These are phyloP conservation scores for Capronia epimyces DNA, from an alignment of 2,329 filamentous ascomycete species.

Conservation along the genomic window DNA sequence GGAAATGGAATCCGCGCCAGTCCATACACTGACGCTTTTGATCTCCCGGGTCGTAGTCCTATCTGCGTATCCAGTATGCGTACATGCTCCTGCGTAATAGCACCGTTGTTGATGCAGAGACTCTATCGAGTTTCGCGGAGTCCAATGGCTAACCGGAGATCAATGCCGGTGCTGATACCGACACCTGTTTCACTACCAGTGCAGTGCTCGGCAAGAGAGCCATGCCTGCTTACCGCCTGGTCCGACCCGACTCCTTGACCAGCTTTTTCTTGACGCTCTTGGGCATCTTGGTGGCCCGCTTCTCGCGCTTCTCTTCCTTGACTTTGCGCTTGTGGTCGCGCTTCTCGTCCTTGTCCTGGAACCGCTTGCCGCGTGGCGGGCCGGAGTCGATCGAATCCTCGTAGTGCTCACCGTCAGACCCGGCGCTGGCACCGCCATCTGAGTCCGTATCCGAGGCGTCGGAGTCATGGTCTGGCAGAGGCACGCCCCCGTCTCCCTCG, in stretches of 20 bases:
- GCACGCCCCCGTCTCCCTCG: slow-evolving; percentile 28
- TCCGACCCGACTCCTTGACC: slow-evolving; percentile 57
- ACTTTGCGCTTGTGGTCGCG: slow-evolving; percentile 81
- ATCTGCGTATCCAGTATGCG: too few relatives aligned
- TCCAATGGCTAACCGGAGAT: background rate
- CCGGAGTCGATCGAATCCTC: slow-evolving; percentile 39
- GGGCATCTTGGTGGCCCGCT: slow-evolving; percentile 90
- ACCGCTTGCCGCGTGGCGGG: slow-evolving; percentile 69
- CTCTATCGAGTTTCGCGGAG: too few relatives aligned
- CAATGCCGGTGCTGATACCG: background rate
- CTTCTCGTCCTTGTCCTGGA: slow-evolving; percentile 88
- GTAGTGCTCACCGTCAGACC: slow-evolving; percentile 33
- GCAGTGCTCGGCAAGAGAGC: background rate
- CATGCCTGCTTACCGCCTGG: slow-evolving; percentile 42
- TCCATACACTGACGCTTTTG: too few relatives aligned
- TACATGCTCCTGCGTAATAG: too few relatives aligned
- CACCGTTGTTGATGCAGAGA: too few relatives aligned
- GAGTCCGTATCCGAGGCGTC: slow-evolving; percentile 27
- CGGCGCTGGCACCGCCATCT: slow-evolving; percentile 24
- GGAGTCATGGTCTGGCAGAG: background rate
- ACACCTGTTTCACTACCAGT: too few relatives aligned
- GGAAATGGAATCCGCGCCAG: too few relatives aligned
- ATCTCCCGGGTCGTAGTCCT: too few relatives aligned
- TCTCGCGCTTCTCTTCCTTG: slow-evolving; percentile 92
- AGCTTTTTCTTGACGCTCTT: slow-evolving; percentile 93